Evolutionary conservation across 2,329 filamentous ascomycete species (phyloP).

Genomic region (Penicillium psychrosexuale): DNA sequence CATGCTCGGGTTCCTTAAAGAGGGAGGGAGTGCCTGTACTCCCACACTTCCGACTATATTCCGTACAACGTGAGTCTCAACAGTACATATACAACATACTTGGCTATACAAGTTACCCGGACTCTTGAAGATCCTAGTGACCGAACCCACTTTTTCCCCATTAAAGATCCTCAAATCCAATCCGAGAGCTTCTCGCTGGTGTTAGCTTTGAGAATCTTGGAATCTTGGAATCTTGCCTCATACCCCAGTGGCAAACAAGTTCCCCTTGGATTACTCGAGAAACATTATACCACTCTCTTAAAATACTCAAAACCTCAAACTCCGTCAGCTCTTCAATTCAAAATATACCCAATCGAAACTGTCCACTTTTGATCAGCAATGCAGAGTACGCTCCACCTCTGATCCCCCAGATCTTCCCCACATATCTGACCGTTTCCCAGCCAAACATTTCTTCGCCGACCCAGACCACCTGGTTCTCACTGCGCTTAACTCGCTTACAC

Average conservation of each 20-base stretch:
- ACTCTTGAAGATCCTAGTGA: constrained; percentile 3
- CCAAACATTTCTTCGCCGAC: constrained; percentile 87
- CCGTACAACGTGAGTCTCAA: not conserved
- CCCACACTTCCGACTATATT: not conserved
- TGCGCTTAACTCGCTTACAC: constrained; percentile 72
- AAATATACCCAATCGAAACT: not conserved
- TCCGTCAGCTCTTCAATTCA: not conserved
- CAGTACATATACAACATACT: not conserved
- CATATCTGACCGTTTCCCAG: constrained; percentile 23
- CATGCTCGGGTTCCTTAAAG: constrained; percentile 4
- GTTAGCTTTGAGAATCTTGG: not conserved
- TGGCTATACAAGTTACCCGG: not conserved
- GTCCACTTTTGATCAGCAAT: constrained; percentile 26
- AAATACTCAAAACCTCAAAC: not conserved
- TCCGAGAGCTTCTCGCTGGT: constrained; percentile 2
- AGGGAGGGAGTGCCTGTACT: not conserved
- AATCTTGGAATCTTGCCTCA: not conserved
- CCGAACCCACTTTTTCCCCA: constrained; percentile 32
- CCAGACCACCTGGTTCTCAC: constrained; percentile 72
- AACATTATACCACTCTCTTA: not conserved
- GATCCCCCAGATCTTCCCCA: not conserved
- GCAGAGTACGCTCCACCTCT: constrained; percentile 35
- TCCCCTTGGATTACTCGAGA: not conserved
- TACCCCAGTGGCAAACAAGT: not conserved
- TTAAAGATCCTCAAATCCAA: constrained; percentile 15